These are phyloP conservation scores for Ambrosiella cleistominuta DNA, from an alignment of 2,329 filamentous ascomycete species.

Conservation along the genomic window DNA sequence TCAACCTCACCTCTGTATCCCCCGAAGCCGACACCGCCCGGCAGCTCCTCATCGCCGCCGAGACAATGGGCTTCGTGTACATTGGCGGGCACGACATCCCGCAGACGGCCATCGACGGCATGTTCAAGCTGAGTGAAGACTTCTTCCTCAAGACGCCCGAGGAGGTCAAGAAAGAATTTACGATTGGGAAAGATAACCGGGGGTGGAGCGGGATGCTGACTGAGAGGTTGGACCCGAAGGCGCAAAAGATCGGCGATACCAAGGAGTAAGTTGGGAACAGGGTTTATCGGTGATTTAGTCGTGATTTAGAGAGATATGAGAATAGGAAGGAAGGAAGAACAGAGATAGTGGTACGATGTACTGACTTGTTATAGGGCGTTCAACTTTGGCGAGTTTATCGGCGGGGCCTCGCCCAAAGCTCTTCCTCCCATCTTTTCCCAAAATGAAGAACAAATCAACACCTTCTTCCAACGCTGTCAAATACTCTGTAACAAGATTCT, in stretches of 20 bases:
- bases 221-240: conserved; percentile 72
- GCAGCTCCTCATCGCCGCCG: conserved; percentile 61
- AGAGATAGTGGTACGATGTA: neutral
- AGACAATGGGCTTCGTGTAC: conserved; percentile 76
- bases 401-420: conserved; percentile 48
- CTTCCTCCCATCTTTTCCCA: conserved; percentile 47
- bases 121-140: neutral
- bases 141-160: conserved; percentile 41
- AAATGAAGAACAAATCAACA: conserved; percentile 41
- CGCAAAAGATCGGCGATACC: conserved; percentile 66
- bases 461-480: conserved; percentile 56
- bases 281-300: neutral
- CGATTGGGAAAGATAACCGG: conserved; percentile 63
- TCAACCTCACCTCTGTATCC: conserved; percentile 52
- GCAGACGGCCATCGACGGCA: neutral
- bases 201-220: conserved; percentile 81
- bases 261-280: conserved; percentile 50
- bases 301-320: neutral
- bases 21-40: conserved; percentile 41
- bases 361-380: conserved; percentile 45
- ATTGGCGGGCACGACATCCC: conserved; percentile 26
- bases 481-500: conserved; percentile 56
- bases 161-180: conserved; percentile 56
- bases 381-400: conserved; percentile 65
- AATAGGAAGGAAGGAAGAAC: neutral